Evolutionary conservation across 805 yeast genomes (phyloP), one percentile per base, ranked within the genome.

Genomic region (Kodamaea laetipori): DNA sequence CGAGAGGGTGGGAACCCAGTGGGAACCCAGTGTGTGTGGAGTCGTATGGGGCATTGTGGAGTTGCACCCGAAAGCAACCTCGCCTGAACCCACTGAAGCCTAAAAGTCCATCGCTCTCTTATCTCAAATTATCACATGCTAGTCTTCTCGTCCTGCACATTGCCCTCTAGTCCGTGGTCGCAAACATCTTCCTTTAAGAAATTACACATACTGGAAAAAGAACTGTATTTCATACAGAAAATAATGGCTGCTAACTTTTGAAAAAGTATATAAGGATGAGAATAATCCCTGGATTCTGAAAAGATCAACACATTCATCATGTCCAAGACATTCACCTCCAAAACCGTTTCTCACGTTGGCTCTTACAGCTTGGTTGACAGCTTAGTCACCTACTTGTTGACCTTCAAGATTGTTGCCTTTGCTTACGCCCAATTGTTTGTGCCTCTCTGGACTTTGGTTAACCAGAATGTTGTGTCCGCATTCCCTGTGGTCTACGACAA

Each of bases 341-440:
- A 63, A 49, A 52, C 72, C 11, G 35, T 65, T 25, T 48, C 51
- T 27, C 74, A 71, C 52, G 43, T 71, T 37, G 49, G 52, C 30
- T 53, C 64, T 3, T 71, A 70, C 54, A 44, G 63, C 6, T 41
- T 56, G n/a, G 63, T 69, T 28, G 46, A 58, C 35, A 41, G 53
- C 12, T 34, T 57, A 9, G 46, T 48, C 24, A 47, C 50, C 19
- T 64, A 45, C 42, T 47, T 60, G 30, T 56, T 65, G 24, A 53
- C 67, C 13, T 64, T 57, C 51, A 44, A 43, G 17, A 38, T 64
- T 19, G 25, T 66, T n/a, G 52, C 54, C 26, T 47, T 48, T 40
- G 30, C 65, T 5, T 60, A 62, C 45, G 39, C 54, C 13, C 59
- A 62, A 34, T 38, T 58, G 34, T 45, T 53, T 27, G 56, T 61